Conservation (phyloP, 805 yeast species). For the Pichia thaimueangensis region DNA sequence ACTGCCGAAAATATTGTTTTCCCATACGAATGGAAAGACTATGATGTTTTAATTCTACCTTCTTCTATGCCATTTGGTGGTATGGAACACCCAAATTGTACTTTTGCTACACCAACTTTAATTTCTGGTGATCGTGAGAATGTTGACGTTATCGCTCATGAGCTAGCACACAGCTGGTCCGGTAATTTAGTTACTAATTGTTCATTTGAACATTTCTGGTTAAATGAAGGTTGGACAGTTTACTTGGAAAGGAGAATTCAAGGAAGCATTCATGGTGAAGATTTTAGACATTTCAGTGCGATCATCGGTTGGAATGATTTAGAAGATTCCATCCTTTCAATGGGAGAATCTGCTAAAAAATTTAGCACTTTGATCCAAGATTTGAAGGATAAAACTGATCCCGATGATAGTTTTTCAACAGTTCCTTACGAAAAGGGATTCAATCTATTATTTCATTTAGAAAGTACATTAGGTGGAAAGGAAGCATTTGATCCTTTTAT, state of each 20-base stretch:
- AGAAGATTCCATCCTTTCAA: slow-evolving; percentile 56
- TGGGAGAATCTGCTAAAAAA: slow-evolving; percentile 47
- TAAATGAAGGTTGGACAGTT: slow-evolving; percentile 96
- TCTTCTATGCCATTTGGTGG: slow-evolving; percentile 83
- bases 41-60: slow-evolving; percentile 76
- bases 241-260: slow-evolving; percentile 80
- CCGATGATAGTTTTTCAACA: slow-evolving; percentile 82
- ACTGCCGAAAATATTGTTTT: slow-evolving; percentile 74
- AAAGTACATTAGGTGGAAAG: slow-evolving; percentile 67
- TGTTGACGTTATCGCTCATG: slow-evolving; percentile 89
- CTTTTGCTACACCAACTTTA: slow-evolving; percentile 86
- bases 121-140: slow-evolving; percentile 80
- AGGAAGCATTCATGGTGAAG: slow-evolving; percentile 73
- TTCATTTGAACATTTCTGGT: slow-evolving; percentile 92
- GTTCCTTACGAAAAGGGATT: slow-evolving; percentile 93
- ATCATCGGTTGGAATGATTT: slow-evolving; percentile 87
- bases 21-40: slow-evolving; percentile 78
- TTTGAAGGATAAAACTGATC: slow-evolving; percentile 64
- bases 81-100: slow-evolving; percentile 90
- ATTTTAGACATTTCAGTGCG: slow-evolving; percentile 71
- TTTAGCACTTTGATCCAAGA: slow-evolving; percentile 65
- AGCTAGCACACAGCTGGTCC: slow-evolving; percentile 87
- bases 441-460: slow-evolving; percentile 69
- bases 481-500: slow-evolving; percentile 71
- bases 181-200: slow-evolving; percentile 88